A percentile compares a stretch with the other conserved stretches of the same genome.
phyloP scores from a whole-genome alignment of 352 stramenopile genomes.

The Phytopythium aichiense region DNA sequence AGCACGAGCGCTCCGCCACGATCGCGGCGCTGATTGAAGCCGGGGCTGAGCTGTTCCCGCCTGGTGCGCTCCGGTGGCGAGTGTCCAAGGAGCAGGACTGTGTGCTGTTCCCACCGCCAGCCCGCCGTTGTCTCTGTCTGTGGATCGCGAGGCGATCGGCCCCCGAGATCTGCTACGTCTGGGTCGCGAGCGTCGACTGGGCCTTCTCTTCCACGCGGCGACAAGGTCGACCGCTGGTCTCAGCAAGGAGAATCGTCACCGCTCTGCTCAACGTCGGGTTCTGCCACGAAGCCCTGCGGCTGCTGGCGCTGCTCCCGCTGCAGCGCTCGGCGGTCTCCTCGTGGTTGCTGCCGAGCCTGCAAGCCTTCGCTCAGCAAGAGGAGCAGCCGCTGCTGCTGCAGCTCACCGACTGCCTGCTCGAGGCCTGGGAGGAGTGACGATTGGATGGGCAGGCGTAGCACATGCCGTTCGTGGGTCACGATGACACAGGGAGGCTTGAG shows the following conservation, averaged over 20 bases:
- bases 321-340: neutral
- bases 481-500: too few relatives aligned
- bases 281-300: neutral
- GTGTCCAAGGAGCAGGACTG: neutral
- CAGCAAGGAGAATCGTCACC: neutral
- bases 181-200: conserved; percentile 3
- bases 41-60: neutral
- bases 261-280: neutral
- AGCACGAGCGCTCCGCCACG: neutral
- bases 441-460: too few relatives aligned
- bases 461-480: too few relatives aligned
- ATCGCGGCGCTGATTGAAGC: neutral
- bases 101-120: neutral
- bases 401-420: neutral
- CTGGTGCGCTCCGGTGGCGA: neutral
- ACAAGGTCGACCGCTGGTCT: neutral
- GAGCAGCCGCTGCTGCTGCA: neutral
- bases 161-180: conserved; percentile 1
- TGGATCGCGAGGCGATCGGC: neutral
- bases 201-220: neutral
- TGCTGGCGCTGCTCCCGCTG: conserved; percentile 2
- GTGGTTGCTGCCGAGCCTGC: neutral
- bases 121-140: neutral
- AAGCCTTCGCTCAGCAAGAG: neutral
- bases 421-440: neutral